A percentile compares a stretch with the other conserved stretches of the same genome.
Evolutionary conservation across 2,329 filamentous ascomycete genomes (phyloP).

Genomic region (Trichoderma koningii): DNA sequence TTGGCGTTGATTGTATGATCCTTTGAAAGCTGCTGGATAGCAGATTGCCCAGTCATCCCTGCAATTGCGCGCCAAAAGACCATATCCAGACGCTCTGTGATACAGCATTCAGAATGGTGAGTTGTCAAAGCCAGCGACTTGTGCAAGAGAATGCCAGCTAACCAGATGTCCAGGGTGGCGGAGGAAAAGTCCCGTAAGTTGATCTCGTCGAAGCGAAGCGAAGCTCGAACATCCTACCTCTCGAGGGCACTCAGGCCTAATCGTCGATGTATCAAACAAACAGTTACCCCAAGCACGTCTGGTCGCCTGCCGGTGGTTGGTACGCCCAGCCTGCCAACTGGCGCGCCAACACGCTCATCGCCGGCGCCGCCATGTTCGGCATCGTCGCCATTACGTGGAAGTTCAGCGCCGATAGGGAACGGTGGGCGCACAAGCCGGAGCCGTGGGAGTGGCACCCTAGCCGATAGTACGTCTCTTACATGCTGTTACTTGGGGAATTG

Average conservation of each 20-base stretch:
- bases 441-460: conserved; percentile 78
- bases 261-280: background rate
- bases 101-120: conserved; percentile 58
- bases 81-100: conserved; percentile 40
- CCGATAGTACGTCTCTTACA: conserved; percentile 65
- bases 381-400: conserved; percentile 70
- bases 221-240: background rate
- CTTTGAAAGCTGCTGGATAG: conserved; percentile 4
- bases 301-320: conserved; percentile 98
- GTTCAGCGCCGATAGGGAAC: conserved; percentile 72
- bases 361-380: conserved; percentile 67
- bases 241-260: conserved; percentile 13
- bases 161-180: conserved; percentile 65
- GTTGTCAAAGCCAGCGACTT: conserved; percentile 52
- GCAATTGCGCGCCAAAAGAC: conserved; percentile 38
- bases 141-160: conserved; percentile 39
- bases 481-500: too few relatives aligned
- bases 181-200: conserved; percentile 65
- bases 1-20: conserved; percentile 23
- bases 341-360: conserved; percentile 84
- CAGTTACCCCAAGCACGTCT: conserved; percentile 98
- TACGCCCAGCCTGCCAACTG: conserved; percentile 94
- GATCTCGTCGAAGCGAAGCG: conserved; percentile 35
- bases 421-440: conserved; percentile 74
- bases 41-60: background rate